These are phyloP conservation scores for Linnemannia elongata DNA, from an alignment of 192 early-diverging fungal species.

Conservation along the genomic window DNA sequence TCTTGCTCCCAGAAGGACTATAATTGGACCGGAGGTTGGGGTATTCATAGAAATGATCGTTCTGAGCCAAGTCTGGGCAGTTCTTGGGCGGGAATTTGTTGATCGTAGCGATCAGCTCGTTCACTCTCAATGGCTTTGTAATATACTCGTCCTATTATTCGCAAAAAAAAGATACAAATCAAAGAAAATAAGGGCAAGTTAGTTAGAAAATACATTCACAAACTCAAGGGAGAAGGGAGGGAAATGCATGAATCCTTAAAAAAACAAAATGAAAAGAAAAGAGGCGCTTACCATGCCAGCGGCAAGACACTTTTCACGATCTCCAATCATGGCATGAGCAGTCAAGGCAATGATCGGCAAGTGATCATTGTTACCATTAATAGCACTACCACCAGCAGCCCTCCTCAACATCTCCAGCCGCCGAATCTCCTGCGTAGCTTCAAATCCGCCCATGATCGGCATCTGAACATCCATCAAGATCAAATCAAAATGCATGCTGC, in stretches of 20 bases:
- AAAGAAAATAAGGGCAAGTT: conserved; percentile 3
- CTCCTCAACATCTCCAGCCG: conserved; percentile 68
- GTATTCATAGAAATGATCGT: conserved; percentile 40
- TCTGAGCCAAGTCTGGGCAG: conserved; percentile 40
- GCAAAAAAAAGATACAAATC: background rate
- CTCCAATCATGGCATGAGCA: conserved; percentile 91
- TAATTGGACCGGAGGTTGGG: conserved; percentile 20
- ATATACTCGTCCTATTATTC: conserved; percentile 67
- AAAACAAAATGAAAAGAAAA: background rate
- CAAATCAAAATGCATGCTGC: conserved; percentile 69
- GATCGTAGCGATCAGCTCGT: conserved; percentile 75
- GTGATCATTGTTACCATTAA: conserved; percentile 49
- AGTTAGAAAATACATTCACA: too few species aligned
- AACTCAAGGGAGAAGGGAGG: too few species aligned
- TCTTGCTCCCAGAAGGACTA: conserved; percentile 10
- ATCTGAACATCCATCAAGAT: conserved; percentile 94
- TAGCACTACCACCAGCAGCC: background rate
- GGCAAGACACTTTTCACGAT: conserved; percentile 86
- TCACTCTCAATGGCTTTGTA: conserved; percentile 72
- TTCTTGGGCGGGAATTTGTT: conserved; percentile 72
- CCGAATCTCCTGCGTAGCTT: conserved; percentile 85
- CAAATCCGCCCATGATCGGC: conserved; percentile 94
- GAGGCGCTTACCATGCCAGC: conserved; percentile 80
- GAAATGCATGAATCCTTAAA: too few species aligned
- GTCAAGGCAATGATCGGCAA: conserved; percentile 90